Base-by-base conservation (phyloP, 2,329 filamentous ascomycete genomes). In the Phoma sp. region DNA sequence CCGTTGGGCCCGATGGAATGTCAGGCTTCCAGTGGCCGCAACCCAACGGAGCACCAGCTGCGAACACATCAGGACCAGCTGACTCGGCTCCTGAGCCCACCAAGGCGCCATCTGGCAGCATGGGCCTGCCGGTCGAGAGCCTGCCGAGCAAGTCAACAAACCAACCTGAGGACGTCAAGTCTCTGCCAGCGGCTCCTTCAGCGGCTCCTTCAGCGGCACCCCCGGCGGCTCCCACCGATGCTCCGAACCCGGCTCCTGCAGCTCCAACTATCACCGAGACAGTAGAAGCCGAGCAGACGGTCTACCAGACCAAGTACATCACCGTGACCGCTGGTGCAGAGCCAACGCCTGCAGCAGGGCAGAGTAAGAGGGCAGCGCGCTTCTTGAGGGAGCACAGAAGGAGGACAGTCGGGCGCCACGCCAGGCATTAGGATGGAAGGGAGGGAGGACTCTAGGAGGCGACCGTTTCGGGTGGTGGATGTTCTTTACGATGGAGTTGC, bases 1-100 rank as follows among this genome's bases (percentile, higher is more conserved):
- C 53, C 47, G 23, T 38, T 1, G 58, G 54, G 18, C 50, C 46
- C 23, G 43, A 51, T 18, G 57, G 53, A 10, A 64, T 68, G 61
- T 33, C 55, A 9, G 65, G 62, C 29, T 68, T 66, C 56, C 57
- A 64, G 22, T 68, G 65, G 65, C 65, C 65, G 4, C 9, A 37
- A 11, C 37, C 53, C 14, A 40, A 54, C 30, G 14, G 41, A 13
- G 29, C 43, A 23, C 37, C 37, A 18, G 14, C 32, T 4, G 33
- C 46, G 3, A 47, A 58, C 27, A 40, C 48, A 10, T 61, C 55
- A 32, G 43, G 43, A 29, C 38, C 59, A 6, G 49, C 50, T 24
- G 35, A 41, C 8, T 38, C 41, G 3, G 45, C 44, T 4, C 35
- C 42, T 18, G 18, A 41, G 36, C 18, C 56, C 23, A 48, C 57